Percentiles rank a stretch among this genome's conserved stretches.
Conservation (phyloP, 1,139 yeast species). For the Wickerhamomyces sp. region DNA sequence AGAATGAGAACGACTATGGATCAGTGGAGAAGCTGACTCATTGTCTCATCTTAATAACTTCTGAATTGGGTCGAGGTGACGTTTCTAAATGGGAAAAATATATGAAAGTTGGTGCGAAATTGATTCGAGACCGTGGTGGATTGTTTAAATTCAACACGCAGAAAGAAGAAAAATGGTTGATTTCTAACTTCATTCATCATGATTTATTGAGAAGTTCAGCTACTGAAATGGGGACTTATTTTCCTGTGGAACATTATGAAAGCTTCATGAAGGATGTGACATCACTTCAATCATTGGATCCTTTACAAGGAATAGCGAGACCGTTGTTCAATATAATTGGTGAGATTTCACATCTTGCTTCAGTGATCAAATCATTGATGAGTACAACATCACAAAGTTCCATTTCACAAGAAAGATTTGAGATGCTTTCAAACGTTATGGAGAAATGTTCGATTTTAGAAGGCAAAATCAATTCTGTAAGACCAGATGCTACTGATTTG, state of each 20-base stretch:
- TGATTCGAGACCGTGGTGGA: conserved; percentile 56
- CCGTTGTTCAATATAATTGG: conserved; percentile 62
- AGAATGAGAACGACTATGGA: conserved; percentile 26
- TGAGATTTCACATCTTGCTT: conserved; percentile 58
- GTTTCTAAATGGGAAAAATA: conserved; percentile 64
- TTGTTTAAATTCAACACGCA: conserved; percentile 41
- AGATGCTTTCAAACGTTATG: conserved; percentile 26
- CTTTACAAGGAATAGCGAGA: conserved; percentile 69
- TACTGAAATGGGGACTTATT: conserved; percentile 51
- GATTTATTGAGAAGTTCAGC: conserved; percentile 61
- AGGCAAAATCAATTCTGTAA: conserved; percentile 41
- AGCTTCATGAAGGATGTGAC: too few species aligned
- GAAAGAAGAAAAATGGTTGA: conserved; percentile 64
- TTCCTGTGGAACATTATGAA: conserved; percentile 52
- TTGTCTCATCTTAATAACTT: conserved; percentile 60
- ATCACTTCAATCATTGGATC: conserved; percentile 35
- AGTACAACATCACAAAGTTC: not conserved
- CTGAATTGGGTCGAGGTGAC: conserved; percentile 73
- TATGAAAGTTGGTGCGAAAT: conserved; percentile 55
- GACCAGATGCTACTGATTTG: conserved; percentile 51
- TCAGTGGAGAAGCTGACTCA: conserved; percentile 48
- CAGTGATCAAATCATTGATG: conserved; percentile 36
- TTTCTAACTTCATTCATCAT: conserved; percentile 79
- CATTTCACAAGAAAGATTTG: not conserved
- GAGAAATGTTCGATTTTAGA: conserved; percentile 42